phyloP scores from a whole-genome alignment of 768 basidiomycete species.

The Lentinula sp. region DNA sequence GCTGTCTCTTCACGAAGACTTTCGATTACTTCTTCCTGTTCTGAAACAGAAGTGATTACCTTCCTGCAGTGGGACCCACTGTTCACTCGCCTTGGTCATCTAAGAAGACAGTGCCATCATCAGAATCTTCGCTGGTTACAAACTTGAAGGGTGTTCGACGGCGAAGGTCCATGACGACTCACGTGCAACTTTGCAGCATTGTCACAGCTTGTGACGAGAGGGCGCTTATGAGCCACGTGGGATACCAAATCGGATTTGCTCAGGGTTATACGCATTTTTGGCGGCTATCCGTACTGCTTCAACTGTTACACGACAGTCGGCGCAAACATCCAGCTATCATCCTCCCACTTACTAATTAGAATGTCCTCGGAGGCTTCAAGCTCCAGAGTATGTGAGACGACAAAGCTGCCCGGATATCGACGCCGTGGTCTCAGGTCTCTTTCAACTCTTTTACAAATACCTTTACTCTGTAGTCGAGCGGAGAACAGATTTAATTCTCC shows the following conservation, averaged over 20 bases:
- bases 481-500: background rate
- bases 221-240: background rate
- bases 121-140: slow-evolving; percentile 16
- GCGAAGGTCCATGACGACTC: slow-evolving; percentile 30
- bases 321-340: background rate
- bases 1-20: slow-evolving; percentile 38
- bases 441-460: slow-evolving; percentile 6
- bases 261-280: background rate
- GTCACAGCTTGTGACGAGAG: background rate
- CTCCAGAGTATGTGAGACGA: background rate
- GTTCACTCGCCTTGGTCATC: slow-evolving; percentile 43
- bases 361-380: background rate
- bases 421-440: slow-evolving; percentile 7
- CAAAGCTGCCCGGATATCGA: background rate
- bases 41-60: slow-evolving; percentile 24
- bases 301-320: background rate
- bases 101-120: slow-evolving; percentile 27
- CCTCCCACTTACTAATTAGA: background rate
- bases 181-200: background rate
- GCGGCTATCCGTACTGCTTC: background rate
- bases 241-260: background rate
- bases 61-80: too few species aligned
- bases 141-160: slow-evolving; percentile 40
- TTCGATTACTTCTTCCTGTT: slow-evolving; percentile 58
- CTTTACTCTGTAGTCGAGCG: background rate